Conservation (phyloP, 805 yeast genomes). For the Ogataea wickerhamii region DNA sequence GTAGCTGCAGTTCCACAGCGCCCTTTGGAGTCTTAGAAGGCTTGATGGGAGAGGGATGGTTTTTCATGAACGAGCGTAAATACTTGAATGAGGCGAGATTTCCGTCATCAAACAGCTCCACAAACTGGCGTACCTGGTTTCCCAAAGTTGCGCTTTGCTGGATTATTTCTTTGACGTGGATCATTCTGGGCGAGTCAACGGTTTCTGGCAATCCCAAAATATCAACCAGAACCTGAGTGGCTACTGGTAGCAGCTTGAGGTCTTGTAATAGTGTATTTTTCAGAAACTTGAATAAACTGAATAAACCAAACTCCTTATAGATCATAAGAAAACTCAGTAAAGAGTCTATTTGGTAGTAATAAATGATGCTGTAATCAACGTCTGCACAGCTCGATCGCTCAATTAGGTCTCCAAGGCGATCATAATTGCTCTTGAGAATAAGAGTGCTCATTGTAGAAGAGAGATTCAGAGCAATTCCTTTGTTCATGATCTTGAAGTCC, state of each 20-base stretch:
- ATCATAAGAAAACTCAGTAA: constrained; percentile 19
- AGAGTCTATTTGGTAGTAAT: constrained; percentile 19
- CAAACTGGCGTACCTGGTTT: constrained; percentile 31
- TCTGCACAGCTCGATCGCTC: constrained; percentile 7
- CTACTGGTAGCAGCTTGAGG: constrained; percentile 28
- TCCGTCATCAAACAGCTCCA: constrained; percentile 34
- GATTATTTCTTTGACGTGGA: constrained; percentile 17
- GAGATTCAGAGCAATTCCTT: constrained; percentile 22
- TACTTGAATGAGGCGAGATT: constrained; percentile 26
- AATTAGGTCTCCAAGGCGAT: constrained; percentile 10
- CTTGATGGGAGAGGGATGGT: constrained; percentile 32
- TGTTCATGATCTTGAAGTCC: constrained; percentile 25
- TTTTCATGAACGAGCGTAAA: constrained; percentile 26
- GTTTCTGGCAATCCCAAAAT: constrained; percentile 16
- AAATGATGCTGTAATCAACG: constrained; percentile 9
- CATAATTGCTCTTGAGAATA: constrained; percentile 19
- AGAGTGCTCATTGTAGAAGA: constrained; percentile 21
- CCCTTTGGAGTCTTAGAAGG: constrained; percentile 33
- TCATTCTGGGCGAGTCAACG: constrained; percentile 11
- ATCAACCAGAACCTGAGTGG: constrained; percentile 23
- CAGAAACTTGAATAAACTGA: constrained; percentile 37
- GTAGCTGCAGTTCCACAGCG: constrained; percentile 20
- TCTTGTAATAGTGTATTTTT: constrained; percentile 32
- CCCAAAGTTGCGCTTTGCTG: constrained; percentile 26
- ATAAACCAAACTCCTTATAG: constrained; percentile 37